A percentile compares a stretch with the other conserved stretches of the same genome.
phyloP scores from a whole-genome alignment of 768 basidiomycete species.

The Psilocybe cubensis region DNA sequence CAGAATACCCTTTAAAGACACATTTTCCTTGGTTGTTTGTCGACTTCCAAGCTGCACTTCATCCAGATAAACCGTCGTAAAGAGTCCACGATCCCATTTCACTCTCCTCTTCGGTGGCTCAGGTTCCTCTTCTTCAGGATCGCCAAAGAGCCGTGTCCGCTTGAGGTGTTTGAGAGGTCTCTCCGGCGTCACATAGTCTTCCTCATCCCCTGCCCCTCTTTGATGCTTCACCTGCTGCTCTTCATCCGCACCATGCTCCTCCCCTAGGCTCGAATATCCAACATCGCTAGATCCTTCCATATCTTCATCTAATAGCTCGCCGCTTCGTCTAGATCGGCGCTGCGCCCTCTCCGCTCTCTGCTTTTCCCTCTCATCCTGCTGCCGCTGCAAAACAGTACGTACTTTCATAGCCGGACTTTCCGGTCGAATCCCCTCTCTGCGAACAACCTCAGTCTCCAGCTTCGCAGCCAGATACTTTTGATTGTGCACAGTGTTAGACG shows the following conservation, averaged over 20 bases:
- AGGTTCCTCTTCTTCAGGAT: constrained; percentile 28
- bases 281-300: constrained; percentile 28
- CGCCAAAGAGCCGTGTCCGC: constrained; percentile 41
- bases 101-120: constrained; percentile 55
- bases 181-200: constrained; percentile 75
- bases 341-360: constrained; percentile 62
- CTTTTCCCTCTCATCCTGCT: constrained; percentile 62
- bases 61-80: constrained; percentile 63
- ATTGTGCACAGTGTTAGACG: constrained; percentile 72
- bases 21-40: constrained; percentile 42
- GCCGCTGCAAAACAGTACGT: constrained; percentile 66
- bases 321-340: constrained; percentile 55
- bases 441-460: constrained; percentile 71
- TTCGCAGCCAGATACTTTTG: constrained; percentile 64
- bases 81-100: constrained; percentile 78
- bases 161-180: constrained; percentile 44
- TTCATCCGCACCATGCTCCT: constrained; percentile 15
- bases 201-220: constrained; percentile 80
- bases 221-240: constrained; percentile 41
- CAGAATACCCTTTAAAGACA: constrained; percentile 64
- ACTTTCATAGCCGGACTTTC: constrained; percentile 82
- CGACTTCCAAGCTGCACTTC: constrained; percentile 59
- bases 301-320: constrained; percentile 36
- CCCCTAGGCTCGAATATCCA: constrained; percentile 31
- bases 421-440: constrained; percentile 70